A percentile compares a stretch with the other conserved stretches of the same genome.
Conservation (phyloP, 192 early-diverging fungal species). For the Coemansia brasiliensis region DNA sequence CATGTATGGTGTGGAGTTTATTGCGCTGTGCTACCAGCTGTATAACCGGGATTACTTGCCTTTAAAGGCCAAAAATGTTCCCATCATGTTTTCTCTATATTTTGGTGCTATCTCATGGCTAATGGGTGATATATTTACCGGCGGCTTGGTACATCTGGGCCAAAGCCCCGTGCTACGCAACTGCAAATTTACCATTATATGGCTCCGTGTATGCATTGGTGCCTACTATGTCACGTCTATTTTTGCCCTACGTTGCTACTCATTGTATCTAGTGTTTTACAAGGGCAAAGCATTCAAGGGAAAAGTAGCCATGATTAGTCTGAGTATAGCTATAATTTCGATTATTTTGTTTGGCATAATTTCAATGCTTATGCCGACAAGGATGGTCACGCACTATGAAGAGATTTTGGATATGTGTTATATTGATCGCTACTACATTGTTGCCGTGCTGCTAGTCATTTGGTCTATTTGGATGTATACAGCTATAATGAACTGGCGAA, state of each 20-base stretch:
- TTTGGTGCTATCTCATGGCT: conserved; percentile 33
- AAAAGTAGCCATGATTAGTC: background rate
- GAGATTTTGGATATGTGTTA: conserved; percentile 39
- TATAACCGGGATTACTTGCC: conserved; percentile 43
- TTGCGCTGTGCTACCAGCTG: conserved; percentile 39
- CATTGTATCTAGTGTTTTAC: conserved; percentile 41
- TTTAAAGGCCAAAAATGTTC: conserved; percentile 42
- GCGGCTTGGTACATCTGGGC: conserved; percentile 34
- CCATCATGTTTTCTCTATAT: conserved; percentile 42
- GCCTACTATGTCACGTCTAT: conserved; percentile 30
- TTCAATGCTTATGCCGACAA: conserved; percentile 23
- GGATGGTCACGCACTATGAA: conserved; percentile 32
- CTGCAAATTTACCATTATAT: conserved; percentile 38
- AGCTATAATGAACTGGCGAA: conserved; percentile 30
- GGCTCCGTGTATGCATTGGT: conserved; percentile 37
- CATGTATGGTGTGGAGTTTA: conserved; percentile 39
- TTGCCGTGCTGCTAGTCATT: conserved; percentile 15
- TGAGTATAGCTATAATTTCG: conserved; percentile 8
- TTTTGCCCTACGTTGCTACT: conserved; percentile 42
- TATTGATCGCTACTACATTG: conserved; percentile 11
- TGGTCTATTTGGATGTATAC: conserved; percentile 33
- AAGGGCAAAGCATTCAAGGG: conserved; percentile 36
- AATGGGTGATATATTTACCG: conserved; percentile 40
- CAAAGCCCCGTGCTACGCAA: conserved; percentile 21
- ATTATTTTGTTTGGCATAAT: conserved; percentile 31